These are phyloP conservation scores for Nemania serpens DNA, from an alignment of 2,329 filamentous ascomycete genomes.

Conservation along the genomic window DNA sequence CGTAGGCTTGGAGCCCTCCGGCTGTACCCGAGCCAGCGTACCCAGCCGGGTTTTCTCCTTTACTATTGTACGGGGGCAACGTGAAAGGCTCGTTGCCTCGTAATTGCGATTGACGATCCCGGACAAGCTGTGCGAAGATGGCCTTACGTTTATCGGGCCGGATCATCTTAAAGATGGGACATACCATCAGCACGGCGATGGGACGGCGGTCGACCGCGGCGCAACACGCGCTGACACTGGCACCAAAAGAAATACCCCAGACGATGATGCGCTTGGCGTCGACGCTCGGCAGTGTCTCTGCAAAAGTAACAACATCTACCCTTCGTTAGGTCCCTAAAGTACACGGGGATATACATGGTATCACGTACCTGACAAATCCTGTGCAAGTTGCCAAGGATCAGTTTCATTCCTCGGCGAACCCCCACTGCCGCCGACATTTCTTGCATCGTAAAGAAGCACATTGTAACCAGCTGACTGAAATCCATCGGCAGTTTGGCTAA, in stretches of 20 bases:
- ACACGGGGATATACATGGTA: neutral
- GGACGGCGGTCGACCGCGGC: constrained; percentile 31
- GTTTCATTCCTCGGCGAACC: constrained; percentile 32
- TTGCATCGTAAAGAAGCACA: constrained; percentile 34
- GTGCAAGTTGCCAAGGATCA: constrained; percentile 17
- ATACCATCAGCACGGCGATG: constrained; percentile 31
- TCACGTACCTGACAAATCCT: constrained; percentile 4
- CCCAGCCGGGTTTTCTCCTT: constrained; percentile 20
- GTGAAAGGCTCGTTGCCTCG: constrained; percentile 16
- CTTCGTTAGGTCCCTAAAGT: neutral
- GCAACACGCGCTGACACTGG: constrained; percentile 18
- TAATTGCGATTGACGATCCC: constrained; percentile 22
- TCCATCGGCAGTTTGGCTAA: constrained; percentile 28
- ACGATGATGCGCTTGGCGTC: constrained; percentile 17
- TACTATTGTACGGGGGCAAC: constrained; percentile 9
- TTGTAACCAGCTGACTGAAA: constrained; percentile 32
- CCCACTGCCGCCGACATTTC: constrained; percentile 32
- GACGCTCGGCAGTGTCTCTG: constrained; percentile 21
- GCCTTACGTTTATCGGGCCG: constrained; percentile 6
- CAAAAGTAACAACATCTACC: constrained; percentile 12
- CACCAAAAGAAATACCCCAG: constrained; percentile 37
- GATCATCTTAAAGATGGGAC: constrained; percentile 32
- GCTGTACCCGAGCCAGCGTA: constrained; percentile 24
- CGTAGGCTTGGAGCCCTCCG: constrained; percentile 30
- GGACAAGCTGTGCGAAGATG: constrained; percentile 28